A percentile compares a stretch with the other conserved stretches of the same genome.
phyloP scores from a whole-genome alignment of 2,329 filamentous ascomycete species.

The Penicillium nordicum region DNA sequence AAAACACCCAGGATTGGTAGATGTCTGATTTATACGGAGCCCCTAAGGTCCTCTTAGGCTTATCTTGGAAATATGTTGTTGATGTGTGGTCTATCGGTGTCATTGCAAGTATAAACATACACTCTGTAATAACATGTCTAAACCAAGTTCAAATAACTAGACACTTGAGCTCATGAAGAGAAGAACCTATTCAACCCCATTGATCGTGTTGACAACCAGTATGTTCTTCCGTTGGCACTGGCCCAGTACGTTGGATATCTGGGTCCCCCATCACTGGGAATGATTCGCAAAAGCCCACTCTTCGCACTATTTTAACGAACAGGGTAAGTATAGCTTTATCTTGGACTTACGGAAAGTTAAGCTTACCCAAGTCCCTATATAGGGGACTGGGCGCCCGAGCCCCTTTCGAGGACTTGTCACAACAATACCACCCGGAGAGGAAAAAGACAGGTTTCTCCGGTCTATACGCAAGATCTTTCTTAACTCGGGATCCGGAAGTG shows the following conservation, averaged over 20 bases:
- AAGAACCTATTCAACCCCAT: neutral
- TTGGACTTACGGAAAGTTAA: neutral
- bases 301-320: neutral
- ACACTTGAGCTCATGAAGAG: neutral
- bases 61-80: neutral
- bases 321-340: neutral
- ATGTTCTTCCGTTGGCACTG: neutral
- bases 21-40: neutral
- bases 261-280: neutral
- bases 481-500: neutral
- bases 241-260: neutral
- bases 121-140: neutral
- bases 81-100: neutral
- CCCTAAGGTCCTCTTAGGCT: neutral
- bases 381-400: slow-evolving; percentile 3
- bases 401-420: slow-evolving; percentile 5
- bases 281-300: neutral
- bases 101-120: neutral
- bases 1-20: neutral
- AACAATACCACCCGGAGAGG: neutral
- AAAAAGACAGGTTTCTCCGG: slow-evolving; percentile 2
- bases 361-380: neutral
- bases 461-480: slow-evolving; percentile 3
- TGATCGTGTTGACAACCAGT: neutral
- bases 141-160: neutral